Base-by-base conservation (phyloP, 352 stramenopile genomes). In the Phytopythium ostracodes region DNA sequence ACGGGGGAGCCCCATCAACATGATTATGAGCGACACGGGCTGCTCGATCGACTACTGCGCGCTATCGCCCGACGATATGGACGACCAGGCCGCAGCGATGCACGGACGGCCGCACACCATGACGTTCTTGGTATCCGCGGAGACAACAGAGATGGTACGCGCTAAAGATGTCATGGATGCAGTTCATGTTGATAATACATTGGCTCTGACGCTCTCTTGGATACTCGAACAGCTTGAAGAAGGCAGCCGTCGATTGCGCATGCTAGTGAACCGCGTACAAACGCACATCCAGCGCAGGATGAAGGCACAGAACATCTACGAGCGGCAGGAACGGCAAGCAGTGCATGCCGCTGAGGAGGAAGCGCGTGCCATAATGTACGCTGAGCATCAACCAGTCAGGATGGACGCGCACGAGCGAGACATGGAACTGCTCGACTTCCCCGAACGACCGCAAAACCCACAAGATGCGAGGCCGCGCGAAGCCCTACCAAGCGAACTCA, bases 21-120 rank as follows among this genome's bases (percentile, higher is more conserved):
- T 58, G 2, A 89, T 92, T 54, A 77, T 79, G 50, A 61, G 67
- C 14, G 57, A 67, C 4, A 87, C 77, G 0, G 75, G 64, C 5
- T 88, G 76, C 46, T 79, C 75, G 15, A 79, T 92, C 35, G 78
- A 89, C 55, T 89, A 89, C 55, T 91, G 82, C 14, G 76, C 82
- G 5, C 60, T 82, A 47, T 86, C 78, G 0, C 78, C 82, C 0
- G 73, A 74, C 7, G 80, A 89, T n/a, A 33, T 54, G 1, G 60
- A 76, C 35, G 63, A 73, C 53, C 65, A 73, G 20, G 73, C 60
- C 20, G 68, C 67, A 1, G 56, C 56, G 36, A 77, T 38, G 47
- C 47, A 54, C 17, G 47, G 47, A 40, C 42, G 33, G 11, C 57
- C 62, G 12, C 87, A 73, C 64, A 63, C 76, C 24, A 82, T 90